These are phyloP conservation scores for Acacia pycnantha DNA, from an alignment of 331 rosid genomes.

Conservation along the genomic window DNA sequence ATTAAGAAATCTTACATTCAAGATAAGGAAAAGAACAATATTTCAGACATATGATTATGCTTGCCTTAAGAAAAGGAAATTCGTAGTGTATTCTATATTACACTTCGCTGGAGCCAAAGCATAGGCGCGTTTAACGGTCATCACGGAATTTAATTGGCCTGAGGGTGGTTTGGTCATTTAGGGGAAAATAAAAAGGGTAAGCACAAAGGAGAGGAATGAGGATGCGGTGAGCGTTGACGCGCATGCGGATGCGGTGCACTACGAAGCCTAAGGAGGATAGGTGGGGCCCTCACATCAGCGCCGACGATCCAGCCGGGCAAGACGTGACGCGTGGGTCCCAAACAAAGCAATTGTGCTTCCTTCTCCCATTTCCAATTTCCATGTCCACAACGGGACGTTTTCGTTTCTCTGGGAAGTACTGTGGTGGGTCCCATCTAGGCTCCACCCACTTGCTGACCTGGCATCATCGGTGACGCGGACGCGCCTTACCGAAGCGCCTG, in stretches of 20 bases:
- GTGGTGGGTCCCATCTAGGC: constrained; percentile 23
- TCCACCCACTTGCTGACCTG: neutral
- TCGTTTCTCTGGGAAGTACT: neutral
- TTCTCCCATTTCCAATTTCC: constrained; percentile 36
- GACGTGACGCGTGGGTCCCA: constrained; percentile 60
- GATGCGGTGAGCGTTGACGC: constrained; percentile 30
- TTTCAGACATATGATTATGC: neutral
- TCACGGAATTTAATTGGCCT: neutral
- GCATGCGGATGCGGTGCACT: constrained; percentile 47
- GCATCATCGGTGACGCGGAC: constrained; percentile 15
- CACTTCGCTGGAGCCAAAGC: neutral
- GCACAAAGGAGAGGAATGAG: neutral
- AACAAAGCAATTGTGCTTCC: neutral
- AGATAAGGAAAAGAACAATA: neutral
- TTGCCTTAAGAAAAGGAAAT: neutral
- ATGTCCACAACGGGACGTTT: neutral
- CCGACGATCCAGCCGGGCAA: constrained; percentile 43
- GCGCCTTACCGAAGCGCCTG: constrained; percentile 17
- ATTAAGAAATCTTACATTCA: neutral
- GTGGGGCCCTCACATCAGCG: constrained; percentile 19
- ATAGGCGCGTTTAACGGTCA: constrained; percentile 20
- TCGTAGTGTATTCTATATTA: neutral
- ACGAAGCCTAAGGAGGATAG: neutral
- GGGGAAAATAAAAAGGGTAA: neutral
- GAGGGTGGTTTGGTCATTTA: constrained; percentile 21